Evolutionary conservation across 1,284 basidiomycete species (phyloP).

Genomic region (Volvariella surrecta): DNA sequence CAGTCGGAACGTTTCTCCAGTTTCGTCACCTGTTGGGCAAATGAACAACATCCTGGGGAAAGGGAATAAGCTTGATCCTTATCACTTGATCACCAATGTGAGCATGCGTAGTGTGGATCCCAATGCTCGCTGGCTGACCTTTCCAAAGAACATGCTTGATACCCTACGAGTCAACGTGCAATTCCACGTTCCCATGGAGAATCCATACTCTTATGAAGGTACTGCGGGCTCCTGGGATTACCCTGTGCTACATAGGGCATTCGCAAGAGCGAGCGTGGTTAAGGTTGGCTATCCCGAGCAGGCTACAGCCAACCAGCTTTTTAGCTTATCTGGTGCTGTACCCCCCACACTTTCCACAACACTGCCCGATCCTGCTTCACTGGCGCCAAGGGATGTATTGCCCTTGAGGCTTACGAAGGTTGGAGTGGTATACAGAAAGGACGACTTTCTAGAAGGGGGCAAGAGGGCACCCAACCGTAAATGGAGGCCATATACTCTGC

Average conservation of each 20-base stretch:
- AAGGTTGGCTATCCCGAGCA: constrained; percentile 39
- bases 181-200: constrained; percentile 51
- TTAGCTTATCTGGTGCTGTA: constrained; percentile 22
- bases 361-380: background rate
- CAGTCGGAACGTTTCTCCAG: constrained; percentile 32
- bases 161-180: constrained; percentile 75
- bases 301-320: constrained; percentile 35
- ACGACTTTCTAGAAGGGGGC: constrained; percentile 70
- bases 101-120: constrained; percentile 16
- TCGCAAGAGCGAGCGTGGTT: constrained; percentile 59
- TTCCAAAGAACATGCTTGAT: constrained; percentile 52
- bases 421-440: constrained; percentile 79
- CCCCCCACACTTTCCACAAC: constrained; percentile 8
- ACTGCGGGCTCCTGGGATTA: constrained; percentile 65
- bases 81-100: constrained; percentile 82
- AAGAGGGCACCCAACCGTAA: constrained; percentile 74
- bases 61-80: constrained; percentile 78
- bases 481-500: constrained; percentile 84
- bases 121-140: constrained; percentile 5
- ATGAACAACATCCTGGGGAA: constrained; percentile 33
- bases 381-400: constrained; percentile 25
- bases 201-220: constrained; percentile 74
- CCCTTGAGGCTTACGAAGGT: constrained; percentile 76
- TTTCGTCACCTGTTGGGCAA: constrained; percentile 24
- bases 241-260: constrained; percentile 58